These are phyloP conservation scores for Acanthamoeba healyi DNA, from an alignment of 208 protist genomes.

Conservation along the genomic window DNA sequence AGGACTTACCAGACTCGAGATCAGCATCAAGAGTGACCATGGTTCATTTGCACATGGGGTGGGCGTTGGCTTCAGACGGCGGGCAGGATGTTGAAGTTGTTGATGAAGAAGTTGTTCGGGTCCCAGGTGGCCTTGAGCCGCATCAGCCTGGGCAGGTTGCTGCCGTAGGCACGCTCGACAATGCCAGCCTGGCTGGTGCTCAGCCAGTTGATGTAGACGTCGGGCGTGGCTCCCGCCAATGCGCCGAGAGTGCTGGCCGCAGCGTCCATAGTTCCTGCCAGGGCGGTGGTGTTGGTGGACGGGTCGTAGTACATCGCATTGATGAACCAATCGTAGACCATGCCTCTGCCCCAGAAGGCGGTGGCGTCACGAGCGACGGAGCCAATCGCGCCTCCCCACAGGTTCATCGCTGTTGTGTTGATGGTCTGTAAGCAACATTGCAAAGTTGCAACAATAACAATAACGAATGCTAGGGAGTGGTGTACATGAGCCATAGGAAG, in stretches of 20 bases:
- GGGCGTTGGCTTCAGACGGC: too few relatives aligned
- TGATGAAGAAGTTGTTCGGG: slow-evolving; percentile 48
- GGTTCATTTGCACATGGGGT: too few relatives aligned
- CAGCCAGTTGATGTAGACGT: slow-evolving; percentile 49
- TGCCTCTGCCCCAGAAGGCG: neutral
- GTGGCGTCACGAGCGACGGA: neutral
- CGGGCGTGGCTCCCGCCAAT: neutral
- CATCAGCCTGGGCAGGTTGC: neutral
- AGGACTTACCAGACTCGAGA: too few relatives aligned
- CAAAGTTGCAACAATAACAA: too few relatives aligned
- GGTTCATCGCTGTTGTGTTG: neutral
- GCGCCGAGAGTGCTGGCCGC: neutral
- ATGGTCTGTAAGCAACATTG: too few relatives aligned
- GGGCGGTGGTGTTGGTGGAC: neutral
- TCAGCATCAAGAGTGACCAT: too few relatives aligned
- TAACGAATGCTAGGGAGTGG: neutral
- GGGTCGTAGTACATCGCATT: neutral
- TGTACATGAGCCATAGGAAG: neutral
- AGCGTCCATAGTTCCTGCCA: slow-evolving; percentile 1
- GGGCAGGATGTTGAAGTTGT: slow-evolving; percentile 58
- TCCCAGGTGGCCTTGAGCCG: slow-evolving; percentile 71
- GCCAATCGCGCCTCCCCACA: neutral
- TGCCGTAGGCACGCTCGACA: neutral
- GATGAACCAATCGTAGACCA: slow-evolving; percentile 4
- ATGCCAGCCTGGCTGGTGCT: neutral